Conservation (phyloP, 2,329 filamentous ascomycete species). For the Pseudomassariella vexata region DNA sequence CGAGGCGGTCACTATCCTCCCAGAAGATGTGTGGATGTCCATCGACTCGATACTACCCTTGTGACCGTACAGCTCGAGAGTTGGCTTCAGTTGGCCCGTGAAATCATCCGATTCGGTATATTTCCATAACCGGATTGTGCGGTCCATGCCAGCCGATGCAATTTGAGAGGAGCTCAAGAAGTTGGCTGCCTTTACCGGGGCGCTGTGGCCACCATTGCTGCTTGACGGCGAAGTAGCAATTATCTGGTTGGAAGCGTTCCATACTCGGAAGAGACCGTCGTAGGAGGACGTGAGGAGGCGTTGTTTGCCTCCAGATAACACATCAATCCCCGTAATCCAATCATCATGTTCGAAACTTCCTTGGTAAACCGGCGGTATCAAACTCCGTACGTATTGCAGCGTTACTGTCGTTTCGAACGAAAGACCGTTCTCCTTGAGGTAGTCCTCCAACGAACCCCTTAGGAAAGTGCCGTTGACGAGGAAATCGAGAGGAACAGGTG, state of each 20-base stretch:
- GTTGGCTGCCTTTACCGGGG: conserved; percentile 74
- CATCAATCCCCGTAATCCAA: conserved; percentile 86
- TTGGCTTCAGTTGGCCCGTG: conserved; percentile 60
- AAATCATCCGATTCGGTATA: conserved; percentile 64
- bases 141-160: conserved; percentile 77
- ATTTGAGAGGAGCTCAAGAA: conserved; percentile 76
- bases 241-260: conserved; percentile 84
- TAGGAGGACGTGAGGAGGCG: conserved; percentile 89
- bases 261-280: conserved; percentile 81
- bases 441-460: conserved; percentile 83
- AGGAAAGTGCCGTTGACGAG: conserved; percentile 91
- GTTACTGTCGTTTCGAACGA: conserved; percentile 82
- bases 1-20: conserved; percentile 78
- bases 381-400: conserved; percentile 87
- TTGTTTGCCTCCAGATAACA: conserved; percentile 65
- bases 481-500: conserved; percentile 83
- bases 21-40: conserved; percentile 66
- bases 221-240: conserved; percentile 68
- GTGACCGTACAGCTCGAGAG: conserved; percentile 81
- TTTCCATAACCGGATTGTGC: conserved; percentile 85
- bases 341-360: conserved; percentile 96
- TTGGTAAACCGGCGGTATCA: conserved; percentile 83
- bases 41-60: conserved; percentile 67
- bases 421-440: conserved; percentile 78
- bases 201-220: conserved; percentile 65